phyloP scores from a whole-genome alignment of 164 flowering plant genomes.

The Sedum album region DNA sequence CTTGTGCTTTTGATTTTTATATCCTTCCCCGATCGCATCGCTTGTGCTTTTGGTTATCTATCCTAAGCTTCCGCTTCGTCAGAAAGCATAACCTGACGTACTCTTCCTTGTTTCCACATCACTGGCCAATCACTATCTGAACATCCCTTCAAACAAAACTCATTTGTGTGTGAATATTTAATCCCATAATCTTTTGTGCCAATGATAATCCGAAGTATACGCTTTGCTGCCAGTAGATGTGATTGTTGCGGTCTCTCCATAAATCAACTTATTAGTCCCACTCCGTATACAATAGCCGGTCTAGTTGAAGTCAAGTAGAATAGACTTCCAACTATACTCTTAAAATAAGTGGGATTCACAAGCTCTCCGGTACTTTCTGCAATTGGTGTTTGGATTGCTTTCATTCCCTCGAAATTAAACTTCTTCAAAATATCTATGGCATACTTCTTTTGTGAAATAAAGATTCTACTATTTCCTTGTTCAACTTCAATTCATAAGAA shows the following conservation, averaged over 20 bases:
- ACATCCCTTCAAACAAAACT: neutral
- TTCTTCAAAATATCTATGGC: neutral
- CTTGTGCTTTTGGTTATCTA: no score
- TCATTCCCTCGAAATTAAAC: neutral
- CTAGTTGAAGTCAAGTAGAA: no score
- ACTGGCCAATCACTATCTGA: neutral
- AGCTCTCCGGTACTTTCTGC: no score
- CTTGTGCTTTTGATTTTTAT: no score
- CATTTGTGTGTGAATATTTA: neutral
- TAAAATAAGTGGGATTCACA: no score
- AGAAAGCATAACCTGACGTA: neutral
- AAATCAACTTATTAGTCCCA: constrained; percentile 1
- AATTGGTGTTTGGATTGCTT: neutral
- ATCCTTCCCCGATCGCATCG: no score
- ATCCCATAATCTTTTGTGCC: neutral
- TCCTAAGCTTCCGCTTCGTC: no score
- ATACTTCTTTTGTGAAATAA: constrained; percentile 2
- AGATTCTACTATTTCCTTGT: neutral
- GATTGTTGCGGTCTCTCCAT: neutral
- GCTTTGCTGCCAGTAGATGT: neutral
- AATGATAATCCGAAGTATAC: neutral
- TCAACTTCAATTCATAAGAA: neutral
- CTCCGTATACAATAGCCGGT: neutral
- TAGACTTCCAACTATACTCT: no score
- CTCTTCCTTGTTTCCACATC: neutral